phyloP scores from a whole-genome alignment of 2,329 filamentous ascomycete species.

The Aspergillus versicolor region DNA sequence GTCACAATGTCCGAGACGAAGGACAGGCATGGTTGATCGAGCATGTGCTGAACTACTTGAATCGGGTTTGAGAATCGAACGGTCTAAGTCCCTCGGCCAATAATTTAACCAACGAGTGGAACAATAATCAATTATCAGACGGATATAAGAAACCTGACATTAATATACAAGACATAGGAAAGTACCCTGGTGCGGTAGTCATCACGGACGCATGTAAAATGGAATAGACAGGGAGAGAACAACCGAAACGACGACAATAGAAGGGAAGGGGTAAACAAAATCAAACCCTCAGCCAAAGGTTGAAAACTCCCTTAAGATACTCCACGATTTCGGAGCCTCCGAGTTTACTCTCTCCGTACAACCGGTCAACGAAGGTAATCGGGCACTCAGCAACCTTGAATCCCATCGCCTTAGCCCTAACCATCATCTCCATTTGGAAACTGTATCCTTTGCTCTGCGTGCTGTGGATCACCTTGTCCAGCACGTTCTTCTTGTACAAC shows the following conservation, averaged over 20 bases:
- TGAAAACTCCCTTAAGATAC: constrained; percentile 83
- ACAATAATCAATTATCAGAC: background rate
- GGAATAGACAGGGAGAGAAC: background rate
- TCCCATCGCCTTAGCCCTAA: constrained; percentile 92
- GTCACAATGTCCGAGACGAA: constrained; percentile 50
- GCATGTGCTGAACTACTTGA: constrained; percentile 36
- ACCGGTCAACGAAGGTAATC: constrained; percentile 90
- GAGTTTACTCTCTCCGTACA: constrained; percentile 95
- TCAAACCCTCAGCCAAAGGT: constrained; percentile 74
- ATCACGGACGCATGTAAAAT: constrained; percentile 2
- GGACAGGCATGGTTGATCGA: constrained; percentile 45
- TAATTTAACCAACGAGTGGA: background rate
- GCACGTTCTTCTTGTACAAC: constrained; percentile 85
- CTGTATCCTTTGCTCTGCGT: constrained; percentile 97
- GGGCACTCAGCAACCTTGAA: constrained; percentile 92
- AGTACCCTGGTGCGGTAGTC: background rate
- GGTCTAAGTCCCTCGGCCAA: constrained; percentile 6
- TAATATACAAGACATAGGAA: constrained; percentile 15
- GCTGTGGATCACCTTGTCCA: constrained; percentile 85
- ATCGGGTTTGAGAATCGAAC: constrained; percentile 18
- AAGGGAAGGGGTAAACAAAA: background rate
- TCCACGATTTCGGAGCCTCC: constrained; percentile 94
- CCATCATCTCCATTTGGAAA: constrained; percentile 99
- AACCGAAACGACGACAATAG: background rate
- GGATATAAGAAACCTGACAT: constrained; percentile 5